Evolutionary conservation across 805 yeast genomes (phyloP), one percentile per base, ranked within the genome.

Genomic region (Ogataea henricii): DNA sequence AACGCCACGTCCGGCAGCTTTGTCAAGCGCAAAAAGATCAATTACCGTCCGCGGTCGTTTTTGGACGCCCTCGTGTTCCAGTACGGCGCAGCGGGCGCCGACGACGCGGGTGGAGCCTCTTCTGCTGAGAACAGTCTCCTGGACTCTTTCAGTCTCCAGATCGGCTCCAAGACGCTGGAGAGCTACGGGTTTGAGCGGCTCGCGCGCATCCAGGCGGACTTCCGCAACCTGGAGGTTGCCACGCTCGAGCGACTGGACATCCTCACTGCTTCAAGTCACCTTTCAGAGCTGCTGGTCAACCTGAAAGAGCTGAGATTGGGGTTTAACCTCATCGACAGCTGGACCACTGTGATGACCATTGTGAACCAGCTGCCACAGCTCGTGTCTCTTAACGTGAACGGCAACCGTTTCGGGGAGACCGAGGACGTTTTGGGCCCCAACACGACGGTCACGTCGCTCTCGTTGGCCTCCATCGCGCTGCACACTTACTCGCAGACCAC

Each of bases 111-210:
- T 7, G 26, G 27, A 2, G 41, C 47, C 13, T 45, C 54, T 14
- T 12, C 30, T 27, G 13, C 30, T 27, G 30, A 27, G 7, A 13
- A 37, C 4, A 43, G 57, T 3, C 57, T 52, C 10, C 27, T 40
- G 14, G 64, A 59, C 38, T 27, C 45, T 14, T 51, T 55, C 27
- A 48, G 69, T 14, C 59, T 80, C 5, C 62, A 60, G 20, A 73
- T 85, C 44, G 88, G 89, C 0, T 46, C 69, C 1, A 89, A 89
- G 60, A 52, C 55, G 5, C 81, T 81, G 7, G 83, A 87, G 57
- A 74, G 78, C 22, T 77, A 70, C 47, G 96, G 96, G 0, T 82
- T 87, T 58, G 84, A 79, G 20, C 75, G 77, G 51, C 61, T 84
- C 37, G 72, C 76, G 38, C 41, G 55, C n/a, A 57, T 74, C 12